Base-by-base conservation (phyloP, 768 basidiomycete genomes). In the Tulasnella sp. region DNA sequence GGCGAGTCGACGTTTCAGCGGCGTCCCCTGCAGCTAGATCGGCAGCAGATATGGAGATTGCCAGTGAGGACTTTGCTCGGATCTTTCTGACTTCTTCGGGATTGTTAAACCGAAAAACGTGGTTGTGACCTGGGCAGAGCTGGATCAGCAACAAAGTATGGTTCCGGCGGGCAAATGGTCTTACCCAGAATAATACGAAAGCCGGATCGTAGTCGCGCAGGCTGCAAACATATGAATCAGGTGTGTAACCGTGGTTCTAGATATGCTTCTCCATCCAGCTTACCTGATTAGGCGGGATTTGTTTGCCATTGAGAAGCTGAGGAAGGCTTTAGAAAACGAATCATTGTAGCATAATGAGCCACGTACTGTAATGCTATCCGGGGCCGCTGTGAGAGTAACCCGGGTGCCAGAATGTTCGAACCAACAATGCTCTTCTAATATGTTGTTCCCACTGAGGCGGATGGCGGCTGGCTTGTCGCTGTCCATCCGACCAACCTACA, bases 101-200 rank as follows among this genome's bases (percentile, higher is more conserved):
- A 80, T 97, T 93, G 81, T 93, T 99, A 84, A 97, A 99, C 22
- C 97, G 89, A 83, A 99, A 99, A 75, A 99, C 96, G 84, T 99
- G 97, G 79, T 95, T 91, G 79, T 98, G 96, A 74, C 97, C 93
- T 94, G 77, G 68, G 75, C 64, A 29, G 64, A 76, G 74, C 25
- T 76, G 72, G 25, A 36, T 42, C 22, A 73, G 54, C 38, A 29
- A 78, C 74, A 52, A 71, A 9, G 38, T 17, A 11, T 12, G 4
- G 11, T 64, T 11, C 29, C 29, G 31, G 31, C 25, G 31, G 11
- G 15, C 14, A 1, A 22, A 15, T 14, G 8, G 22, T 84, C 88
- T 76, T 80, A 93, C 93, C 97, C 71, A 99, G 88, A 82, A 99
- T 99, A 81, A 99, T 93, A 38, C 97, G 93, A 83, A 91, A 99